Base-by-base conservation (phyloP, 1,284 basidiomycete genomes). In the Melampsora abietis-canadensis region DNA sequence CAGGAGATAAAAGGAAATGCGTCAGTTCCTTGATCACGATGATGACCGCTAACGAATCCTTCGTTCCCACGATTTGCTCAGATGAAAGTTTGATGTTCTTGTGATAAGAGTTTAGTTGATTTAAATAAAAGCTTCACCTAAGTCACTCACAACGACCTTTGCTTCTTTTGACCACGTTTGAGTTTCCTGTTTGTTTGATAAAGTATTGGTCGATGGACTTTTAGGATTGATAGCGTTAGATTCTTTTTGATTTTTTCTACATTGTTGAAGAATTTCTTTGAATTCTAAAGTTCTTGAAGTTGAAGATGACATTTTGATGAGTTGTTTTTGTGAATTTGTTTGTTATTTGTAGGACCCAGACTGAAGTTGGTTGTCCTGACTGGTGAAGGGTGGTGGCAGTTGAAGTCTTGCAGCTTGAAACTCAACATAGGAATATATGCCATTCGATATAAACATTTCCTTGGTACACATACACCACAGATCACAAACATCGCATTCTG, bases 111-210 rank as follows among this genome's bases (percentile, higher is more conserved):
- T n/a, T 4, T 2, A 30, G 24, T n/a, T 46, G 63, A 5, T 65
- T 21, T 46, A 24, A 62, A 31, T n/a, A 46, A 47, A 47, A 44
- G 62, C 37, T 40, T 40, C 37, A 40, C 37, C 27, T 27, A 54
- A 68, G 31, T 64, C 34, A 72, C 68, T 72, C 68, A 72, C 68
- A 63, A 64, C 60, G 12, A 72, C 40, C 34, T 67, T 40, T 17
- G 66, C 66, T 34, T 67, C 66, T 30, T 68, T 57, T 24, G 31
- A 10, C 65, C 65, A 62, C 2, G 51, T 54, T 21, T 54, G 37
- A 40, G 10, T 10, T 54, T n/a, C n/a, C 8, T n/a, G 3, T 54
- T 21, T 21, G 27, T n/a, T 27, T 10, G 51, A 27, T 54, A n/a
- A 21, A 4, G 51, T 17, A 8, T n/a, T 19, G 2, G 15, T 54